Evolutionary conservation across 805 yeast genomes (phyloP).

Genomic region (Starmera amethionina): DNA sequence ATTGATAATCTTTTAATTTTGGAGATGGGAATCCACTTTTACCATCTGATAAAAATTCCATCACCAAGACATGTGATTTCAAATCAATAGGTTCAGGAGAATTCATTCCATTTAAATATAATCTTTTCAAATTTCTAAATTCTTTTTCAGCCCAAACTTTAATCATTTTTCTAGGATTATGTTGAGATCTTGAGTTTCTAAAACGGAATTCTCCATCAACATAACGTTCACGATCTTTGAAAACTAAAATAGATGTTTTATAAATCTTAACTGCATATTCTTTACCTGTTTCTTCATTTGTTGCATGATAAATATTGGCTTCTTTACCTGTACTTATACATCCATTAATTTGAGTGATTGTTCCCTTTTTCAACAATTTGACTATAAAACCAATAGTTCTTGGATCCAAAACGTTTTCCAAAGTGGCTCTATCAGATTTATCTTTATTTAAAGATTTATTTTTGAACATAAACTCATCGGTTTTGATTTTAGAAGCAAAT

Average conservation of each 20-base stretch:
- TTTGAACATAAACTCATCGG: constrained; percentile 45
- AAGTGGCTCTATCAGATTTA: constrained; percentile 90
- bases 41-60: constrained; percentile 81
- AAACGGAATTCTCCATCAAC: constrained; percentile 95
- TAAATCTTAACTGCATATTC: constrained; percentile 89
- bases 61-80: constrained; percentile 82
- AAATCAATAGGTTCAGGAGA: constrained; percentile 89
- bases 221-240: constrained; percentile 91
- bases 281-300: constrained; percentile 28
- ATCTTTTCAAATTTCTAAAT: constrained; percentile 81
- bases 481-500: constrained; percentile 54
- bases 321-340: constrained; percentile 96
- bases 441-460: constrained; percentile 61
- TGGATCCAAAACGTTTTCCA: constrained; percentile 94
- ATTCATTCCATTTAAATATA: constrained; percentile 73
- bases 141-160: constrained; percentile 98
- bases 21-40: constrained; percentile 84
- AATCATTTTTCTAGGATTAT: constrained; percentile 95
- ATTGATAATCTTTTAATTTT: constrained; percentile 73
- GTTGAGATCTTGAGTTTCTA: constrained; percentile 73
- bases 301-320: constrained; percentile 93
- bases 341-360: constrained; percentile 80
- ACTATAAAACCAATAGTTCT: constrained; percentile 78
- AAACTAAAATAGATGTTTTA: constrained; percentile 93
- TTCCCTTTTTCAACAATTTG: constrained; percentile 74